Base-by-base conservation (phyloP, 1,139 yeast genomes). In the Zygosaccharomyces sapae region DNA sequence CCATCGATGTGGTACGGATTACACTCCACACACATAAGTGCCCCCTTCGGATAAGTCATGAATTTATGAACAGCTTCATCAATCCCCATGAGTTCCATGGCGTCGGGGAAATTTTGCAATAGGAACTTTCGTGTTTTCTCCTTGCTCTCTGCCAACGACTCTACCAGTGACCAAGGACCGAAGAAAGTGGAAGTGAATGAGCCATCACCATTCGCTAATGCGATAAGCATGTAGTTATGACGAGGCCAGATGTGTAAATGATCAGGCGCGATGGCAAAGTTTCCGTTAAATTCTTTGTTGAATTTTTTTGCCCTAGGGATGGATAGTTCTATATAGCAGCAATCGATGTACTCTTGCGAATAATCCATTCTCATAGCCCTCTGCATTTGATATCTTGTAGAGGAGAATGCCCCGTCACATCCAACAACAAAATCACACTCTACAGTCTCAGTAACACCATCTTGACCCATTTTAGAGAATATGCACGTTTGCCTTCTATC, bases 171-270 rank as follows among this genome's bases (percentile, higher is more conserved):
- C 83, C 90, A 83, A 0, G 96, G 89, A 27, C 89, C 89, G 70
- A 90, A 90, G 55, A 89, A 81, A 0, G 97, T 90, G 1, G 87
- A 81, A 0, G 97, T 90, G 65, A 89, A 89, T 5, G 96, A 83
- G 0, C 94, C 94, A 62, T 87, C 95, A 24, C 70, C 66, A 57
- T 90, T 90, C 8, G 97, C 86, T 51, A 90, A 73, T 0, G 96
- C 96, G 61, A 90, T 90, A 56, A 90, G 75, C 97, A 90, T 90
- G 63, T 74, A 86, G 48, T 85, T 74, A 50, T 82, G 80, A 43
- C 97, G 74, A 3, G 97, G 97, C 97, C 97, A 90, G 43, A 90
- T 87, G 62, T 90, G 97, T 47, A 90, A 74, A 63, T 86, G 89
- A 66, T 86, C 81, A 2, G 88, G 82, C 56, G 83, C 81, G 40